A percentile compares a stretch with the other conserved stretches of the same genome.
These are phyloP conservation scores for Marasmius sp. DNA, from an alignment of 1,284 basidiomycete genomes.

Conservation along the genomic window DNA sequence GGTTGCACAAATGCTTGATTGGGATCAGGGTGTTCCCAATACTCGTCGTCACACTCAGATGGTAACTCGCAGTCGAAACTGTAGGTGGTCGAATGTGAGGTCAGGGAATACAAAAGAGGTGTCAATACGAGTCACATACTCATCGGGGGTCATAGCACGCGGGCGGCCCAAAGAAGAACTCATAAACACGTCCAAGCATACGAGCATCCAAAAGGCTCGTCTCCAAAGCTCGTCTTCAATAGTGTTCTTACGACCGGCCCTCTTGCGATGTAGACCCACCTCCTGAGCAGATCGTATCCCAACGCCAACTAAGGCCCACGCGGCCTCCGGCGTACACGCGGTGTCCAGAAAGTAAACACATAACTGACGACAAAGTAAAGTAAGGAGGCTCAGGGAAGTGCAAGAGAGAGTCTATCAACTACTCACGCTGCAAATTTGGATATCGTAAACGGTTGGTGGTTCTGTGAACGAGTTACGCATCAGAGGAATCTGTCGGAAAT, in stretches of 20 bases:
- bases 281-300: constrained; percentile 48
- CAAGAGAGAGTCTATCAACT: neutral
- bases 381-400: neutral
- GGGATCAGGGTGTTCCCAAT: constrained; percentile 10
- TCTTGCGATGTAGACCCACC: constrained; percentile 27
- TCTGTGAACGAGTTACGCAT: neutral
- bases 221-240: constrained; percentile 55
- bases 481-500: constrained; percentile 1
- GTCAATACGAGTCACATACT: constrained; percentile 12
- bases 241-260: constrained; percentile 15
- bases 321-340: constrained; percentile 49
- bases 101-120: neutral
- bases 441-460: neutral
- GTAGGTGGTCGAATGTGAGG: neutral
- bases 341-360: constrained; percentile 41
- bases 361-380: constrained; percentile 21
- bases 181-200: constrained; percentile 30
- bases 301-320: constrained; percentile 52
- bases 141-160: constrained; percentile 16
- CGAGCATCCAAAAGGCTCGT: constrained; percentile 49
- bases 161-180: constrained; percentile 10
- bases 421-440: neutral
- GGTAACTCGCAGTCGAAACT: constrained; percentile 15
- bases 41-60: constrained; percentile 16
- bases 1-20: constrained; percentile 12